Evolutionary conservation across 768 basidiomycete species (phyloP), one percentile per base, ranked within the genome.

Genomic region (Trametes meyenii): DNA sequence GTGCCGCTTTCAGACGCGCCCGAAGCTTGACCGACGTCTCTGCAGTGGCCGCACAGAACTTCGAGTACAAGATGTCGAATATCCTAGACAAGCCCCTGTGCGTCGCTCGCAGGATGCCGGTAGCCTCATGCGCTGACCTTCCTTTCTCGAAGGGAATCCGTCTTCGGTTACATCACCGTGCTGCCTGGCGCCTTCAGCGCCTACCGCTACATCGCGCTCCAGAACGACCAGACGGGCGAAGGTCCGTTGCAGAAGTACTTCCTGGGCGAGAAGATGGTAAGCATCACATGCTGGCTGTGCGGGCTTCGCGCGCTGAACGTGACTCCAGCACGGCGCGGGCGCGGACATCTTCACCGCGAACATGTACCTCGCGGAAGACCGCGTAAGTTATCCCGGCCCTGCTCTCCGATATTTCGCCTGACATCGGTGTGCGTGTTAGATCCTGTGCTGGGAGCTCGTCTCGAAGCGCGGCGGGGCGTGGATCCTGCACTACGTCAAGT

Each of bases 191-290:
- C 95, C 1, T 96, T 96, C 75, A 93, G 89, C 60, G 95, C 94
- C 2, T 96, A 94, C 72, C 77, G 91, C 50, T 92, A 96, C 71
- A 92, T 95, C 61, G 95, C 94, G 11, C 72, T 98, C 55, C 91
- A 94, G 76, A 97, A 98, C 69, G 93, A 96, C 61, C 70, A 74
- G 0, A 78, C 71, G 23, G 96, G 95, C 0, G 85, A 94, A 67
- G 96, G 96, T 0, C 96, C 94, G 0, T 70, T 98, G 66, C 90
- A 94, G 69, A 94, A 96, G 74, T 98, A 99, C 77, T 99, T 99
- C 81, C 77, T 97, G 23, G 97, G 97, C 5, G 97, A 99, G 80
- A 94, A 88, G 69, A 89, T 97, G 88, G 86, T 86, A 58, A 38
- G 80, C 40, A 14, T 14, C 16, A 19, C 46, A 65, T 42, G 38